Base-by-base conservation (phyloP, 306 rosid species). In the Benincasa hispida region DNA sequence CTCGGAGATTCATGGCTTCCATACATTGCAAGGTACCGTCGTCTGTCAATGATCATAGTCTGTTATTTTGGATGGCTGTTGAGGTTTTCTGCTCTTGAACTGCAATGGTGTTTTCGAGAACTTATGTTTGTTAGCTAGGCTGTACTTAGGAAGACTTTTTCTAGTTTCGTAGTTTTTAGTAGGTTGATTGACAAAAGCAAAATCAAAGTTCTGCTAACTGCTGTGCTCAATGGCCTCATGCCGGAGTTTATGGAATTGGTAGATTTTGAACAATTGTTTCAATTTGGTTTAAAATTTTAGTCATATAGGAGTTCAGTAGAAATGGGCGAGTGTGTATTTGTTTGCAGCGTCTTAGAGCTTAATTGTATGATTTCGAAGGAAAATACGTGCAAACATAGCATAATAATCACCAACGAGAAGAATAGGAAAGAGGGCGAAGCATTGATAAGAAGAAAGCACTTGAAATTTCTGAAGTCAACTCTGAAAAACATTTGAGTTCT, bases 1-100 rank as follows among this genome's bases (percentile, higher is more conserved):
- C 54, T 76, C 98, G 10, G 96, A 92, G 69, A 89, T 92, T 67
- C 99, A 92, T 89, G 99, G 99, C 76, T 95, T 95, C 82, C 97
- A 85, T 86, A 86, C 97, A 76, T 70, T 88, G 86, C 93, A 88
- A 84, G 98, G 99, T 88, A 56, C 81, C n/a, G 75, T n/a, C n/a
- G n/a, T n/a, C n/a, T 30, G 61, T 45, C 51, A 45, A 32, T 54
- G 19, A 11, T 35, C 8, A 4, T 10, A n/a, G 63, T 3, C 27
- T 48, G 48, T 9, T 21, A 0, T 61, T 34, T 10, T 42, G 34
- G 74, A 17, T 48, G 11, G 76, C 24, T 70, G 57, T 22, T 27
- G n/a, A 50, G 22, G 24, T 18, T 72, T 72, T 27, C 18, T 17
- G 60, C 2, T 72, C 15, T 27, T 48, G 59, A 72, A 72, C 56